Evolutionary conservation across 2,329 filamentous ascomycete species (phyloP).

Genomic region (Alternaria solani): DNA sequence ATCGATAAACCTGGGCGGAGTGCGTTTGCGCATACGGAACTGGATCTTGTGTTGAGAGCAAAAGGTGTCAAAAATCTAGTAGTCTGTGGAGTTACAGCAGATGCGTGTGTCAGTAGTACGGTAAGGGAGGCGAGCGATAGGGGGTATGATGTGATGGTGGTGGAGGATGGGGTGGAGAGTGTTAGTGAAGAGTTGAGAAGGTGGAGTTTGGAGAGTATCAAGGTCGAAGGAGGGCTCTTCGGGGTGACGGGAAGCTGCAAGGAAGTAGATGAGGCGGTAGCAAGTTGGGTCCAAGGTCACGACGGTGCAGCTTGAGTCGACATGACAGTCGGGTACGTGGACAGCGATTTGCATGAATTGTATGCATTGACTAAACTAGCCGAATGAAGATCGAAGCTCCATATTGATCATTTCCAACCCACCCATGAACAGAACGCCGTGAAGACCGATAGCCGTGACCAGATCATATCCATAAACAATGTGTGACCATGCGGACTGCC

Average conservation of each 20-base stretch:
- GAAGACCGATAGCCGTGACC: conserved; percentile 40
- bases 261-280: conserved; percentile 36
- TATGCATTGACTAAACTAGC: conserved; percentile 42
- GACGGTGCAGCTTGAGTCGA: neutral
- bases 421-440: conserved; percentile 42
- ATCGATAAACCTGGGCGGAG: conserved; percentile 65
- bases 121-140: conserved; percentile 65
- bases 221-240: conserved; percentile 27
- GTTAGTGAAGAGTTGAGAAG: conserved; percentile 39
- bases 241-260: conserved; percentile 32
- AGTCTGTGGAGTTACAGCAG: conserved; percentile 63
- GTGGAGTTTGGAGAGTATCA: neutral
- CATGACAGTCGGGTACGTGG: neutral
- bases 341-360: conserved; percentile 10
- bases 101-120: conserved; percentile 64
- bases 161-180: conserved; percentile 58
- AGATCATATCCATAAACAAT: conserved; percentile 39
- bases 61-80: conserved; percentile 63
- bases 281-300: conserved; percentile 24
- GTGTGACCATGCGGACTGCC: conserved; percentile 29
- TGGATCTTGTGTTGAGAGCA: conserved; percentile 60
- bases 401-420: conserved; percentile 39
- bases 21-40: conserved; percentile 63
- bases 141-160: conserved; percentile 62
- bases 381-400: conserved; percentile 27